Evolutionary conservation across 2,329 filamentous ascomycete species (phyloP), one percentile per base, ranked within the genome.

Genomic region (Graphilbum ipis-grandicollis): DNA sequence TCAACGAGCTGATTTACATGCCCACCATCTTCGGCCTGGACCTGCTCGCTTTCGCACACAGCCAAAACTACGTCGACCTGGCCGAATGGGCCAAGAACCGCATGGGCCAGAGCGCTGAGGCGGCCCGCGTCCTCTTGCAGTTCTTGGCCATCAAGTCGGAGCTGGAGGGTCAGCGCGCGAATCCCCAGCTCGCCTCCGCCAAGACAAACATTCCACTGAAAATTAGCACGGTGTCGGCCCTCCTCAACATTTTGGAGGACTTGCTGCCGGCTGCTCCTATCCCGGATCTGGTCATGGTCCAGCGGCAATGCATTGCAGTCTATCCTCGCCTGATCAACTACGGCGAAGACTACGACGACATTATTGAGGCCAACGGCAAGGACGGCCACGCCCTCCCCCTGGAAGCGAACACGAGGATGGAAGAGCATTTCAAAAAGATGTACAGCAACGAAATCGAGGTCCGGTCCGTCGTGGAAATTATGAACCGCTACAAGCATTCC

Each of bases 321-420:
- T 98, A 96, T 48, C 92, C 90, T 8, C 72, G 90, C 31, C 62
- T 98, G 22, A 93, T 98, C 62, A 98, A 98, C 50, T 96, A 93
- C 47, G 86, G 85, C 2, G 83, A 93, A 56, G 85, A 82, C 4
- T 86, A 79, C 43, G 85, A 98, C 54, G 81, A 90, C 39, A 75
- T 96, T 31, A 86, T 98, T 45, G 83, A 96, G 49, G 66, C 68
- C 9, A 93, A 92, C 50, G 80, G 84, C 32, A 71, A 75, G 47
- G 72, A 78, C 17, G 77, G 82, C n/a, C 93, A 96, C 49, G 68
- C 72, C 1, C 67, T 98, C 2, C 79, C 86, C 0, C 65, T 71
- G 17, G 74, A 76, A 18, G 83, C 88, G 37, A 86, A 93, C 46
- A 74, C 71, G 44, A 82, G 84, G 53, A 98, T 98, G 90, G 86